Evolutionary conservation across 169 alveolate genomes (phyloP).

Genomic region (Babesia ovis): DNA sequence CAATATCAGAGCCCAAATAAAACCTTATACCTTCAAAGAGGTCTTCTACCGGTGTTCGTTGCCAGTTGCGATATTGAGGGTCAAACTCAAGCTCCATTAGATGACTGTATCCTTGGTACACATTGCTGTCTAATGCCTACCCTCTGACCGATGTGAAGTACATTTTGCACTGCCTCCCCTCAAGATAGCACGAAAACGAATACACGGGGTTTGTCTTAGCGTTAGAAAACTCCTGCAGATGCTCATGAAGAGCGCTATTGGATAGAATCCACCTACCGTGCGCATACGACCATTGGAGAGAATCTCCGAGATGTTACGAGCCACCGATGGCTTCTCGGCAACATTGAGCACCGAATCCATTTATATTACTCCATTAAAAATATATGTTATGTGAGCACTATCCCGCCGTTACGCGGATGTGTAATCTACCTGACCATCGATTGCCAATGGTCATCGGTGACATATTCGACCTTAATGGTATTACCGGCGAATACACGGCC

Average conservation of each 20-base stretch:
- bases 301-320: constrained; percentile 92
- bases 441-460: constrained; percentile 73
- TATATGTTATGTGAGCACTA: background rate
- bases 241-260: too few species aligned
- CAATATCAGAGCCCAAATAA: background rate
- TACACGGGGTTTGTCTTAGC: constrained; percentile 73
- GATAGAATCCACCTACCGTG: constrained; percentile 39
- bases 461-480: constrained; percentile 73
- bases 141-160: constrained; percentile 92
- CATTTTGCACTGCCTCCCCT: constrained; percentile 80
- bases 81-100: constrained; percentile 95
- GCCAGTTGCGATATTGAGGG: constrained; percentile 90
- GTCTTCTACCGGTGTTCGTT: constrained; percentile 89
- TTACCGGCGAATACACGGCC: constrained; percentile 87
- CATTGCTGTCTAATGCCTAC: constrained; percentile 1
- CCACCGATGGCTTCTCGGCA: constrained; percentile 99
- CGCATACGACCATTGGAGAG: constrained; percentile 72
- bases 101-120: constrained; percentile 74
- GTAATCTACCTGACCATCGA: constrained; percentile 17
- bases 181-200: constrained; percentile 67
- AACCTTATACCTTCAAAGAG: constrained; percentile 84
- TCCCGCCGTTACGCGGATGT: background rate
- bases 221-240: constrained; percentile 55
- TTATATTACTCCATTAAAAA: constrained; percentile 2
- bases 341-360: constrained; percentile 78